Conservation (phyloP, 345 rosid species). For the Cardamine chenopodiifolia region DNA sequence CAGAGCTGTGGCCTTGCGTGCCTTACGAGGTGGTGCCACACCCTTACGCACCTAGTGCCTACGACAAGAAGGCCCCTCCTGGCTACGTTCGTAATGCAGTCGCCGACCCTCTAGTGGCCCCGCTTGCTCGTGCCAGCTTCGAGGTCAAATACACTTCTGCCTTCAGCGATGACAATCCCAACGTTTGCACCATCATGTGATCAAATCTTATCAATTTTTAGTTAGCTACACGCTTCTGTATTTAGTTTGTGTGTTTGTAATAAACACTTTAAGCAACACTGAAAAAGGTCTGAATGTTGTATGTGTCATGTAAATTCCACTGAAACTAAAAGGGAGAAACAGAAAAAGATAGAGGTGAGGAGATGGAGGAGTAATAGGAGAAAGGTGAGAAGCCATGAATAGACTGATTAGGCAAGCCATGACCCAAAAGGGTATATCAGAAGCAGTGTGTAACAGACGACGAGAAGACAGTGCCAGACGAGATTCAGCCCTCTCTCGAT, state of each 20-base stretch:
- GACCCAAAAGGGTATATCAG: constrained; percentile 33
- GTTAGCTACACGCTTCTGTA: background rate
- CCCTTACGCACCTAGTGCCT: constrained; percentile 46
- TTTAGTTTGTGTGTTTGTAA: background rate
- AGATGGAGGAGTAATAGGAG: constrained; percentile 34
- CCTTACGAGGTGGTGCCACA: constrained; percentile 47
- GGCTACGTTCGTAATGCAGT: constrained; percentile 46
- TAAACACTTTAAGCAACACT: constrained; percentile 1
- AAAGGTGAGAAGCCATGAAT: constrained; percentile 34
- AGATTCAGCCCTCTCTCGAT: constrained; percentile 25
- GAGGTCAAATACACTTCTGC: constrained; percentile 64
- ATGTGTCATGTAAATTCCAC: constrained; percentile 24
- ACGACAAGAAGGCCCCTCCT: constrained; percentile 47
- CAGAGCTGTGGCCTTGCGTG: constrained; percentile 48
- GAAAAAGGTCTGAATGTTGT: background rate
- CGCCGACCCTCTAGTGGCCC: constrained; percentile 48
- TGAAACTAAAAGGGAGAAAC: constrained; percentile 19
- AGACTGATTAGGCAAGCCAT: constrained; percentile 38
- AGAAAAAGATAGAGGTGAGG: constrained; percentile 26
- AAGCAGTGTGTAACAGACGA: constrained; percentile 33
- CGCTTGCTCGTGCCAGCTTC: constrained; percentile 65
- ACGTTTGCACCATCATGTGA: constrained; percentile 66
- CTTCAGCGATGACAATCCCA: constrained; percentile 51
- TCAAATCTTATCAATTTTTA: background rate
- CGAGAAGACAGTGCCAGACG: constrained; percentile 14